phyloP scores from a whole-genome alignment of 768 basidiomycete genomes.

The Heimioporus sp. region DNA sequence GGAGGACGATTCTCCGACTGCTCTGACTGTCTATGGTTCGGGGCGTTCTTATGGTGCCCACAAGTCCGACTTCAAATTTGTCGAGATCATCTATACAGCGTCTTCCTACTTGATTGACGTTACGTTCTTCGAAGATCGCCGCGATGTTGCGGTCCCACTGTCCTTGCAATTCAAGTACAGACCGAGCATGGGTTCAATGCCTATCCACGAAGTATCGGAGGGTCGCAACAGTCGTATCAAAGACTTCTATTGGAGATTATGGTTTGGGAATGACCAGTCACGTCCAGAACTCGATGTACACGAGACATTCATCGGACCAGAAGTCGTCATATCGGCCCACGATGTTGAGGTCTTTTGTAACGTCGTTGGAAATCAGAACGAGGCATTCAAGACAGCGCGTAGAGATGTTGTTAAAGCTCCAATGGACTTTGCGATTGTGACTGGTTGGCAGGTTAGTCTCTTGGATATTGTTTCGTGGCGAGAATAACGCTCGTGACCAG shows the following conservation, averaged over 20 bases:
- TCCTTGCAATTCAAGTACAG: conserved; percentile 80
- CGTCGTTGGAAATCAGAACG: conserved; percentile 91
- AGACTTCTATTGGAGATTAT: conserved; percentile 97
- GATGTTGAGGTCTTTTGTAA: conserved; percentile 88
- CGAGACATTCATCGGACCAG: conserved; percentile 83
- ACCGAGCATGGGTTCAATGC: conserved; percentile 84
- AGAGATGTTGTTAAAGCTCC: conserved; percentile 75
- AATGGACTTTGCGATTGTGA: conserved; percentile 98
- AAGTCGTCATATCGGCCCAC: conserved; percentile 73
- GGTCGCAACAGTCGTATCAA: conserved; percentile 91
- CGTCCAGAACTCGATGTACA: conserved; percentile 79
- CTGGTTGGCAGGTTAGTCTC: conserved; percentile 89
- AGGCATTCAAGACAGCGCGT: conserved; percentile 80
- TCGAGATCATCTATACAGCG: conserved; percentile 64
- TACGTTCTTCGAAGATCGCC: conserved; percentile 82
- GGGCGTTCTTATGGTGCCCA: conserved; percentile 80
- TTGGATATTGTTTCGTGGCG: not conserved
- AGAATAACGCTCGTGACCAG: conserved; percentile 40
- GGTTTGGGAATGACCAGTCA: conserved; percentile 86
- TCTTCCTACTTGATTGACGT: conserved; percentile 60
- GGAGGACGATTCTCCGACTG: conserved; percentile 45
- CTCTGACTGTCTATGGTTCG: conserved; percentile 69
- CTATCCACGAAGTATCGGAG: conserved; percentile 86
- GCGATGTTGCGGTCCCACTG: conserved; percentile 73
- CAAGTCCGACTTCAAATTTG: conserved; percentile 74